A percentile compares a stretch with the other conserved stretches of the same genome.
Evolutionary conservation across 192 early-diverging fungal genomes (phyloP).

Genomic region (Oehlia diaphana): DNA sequence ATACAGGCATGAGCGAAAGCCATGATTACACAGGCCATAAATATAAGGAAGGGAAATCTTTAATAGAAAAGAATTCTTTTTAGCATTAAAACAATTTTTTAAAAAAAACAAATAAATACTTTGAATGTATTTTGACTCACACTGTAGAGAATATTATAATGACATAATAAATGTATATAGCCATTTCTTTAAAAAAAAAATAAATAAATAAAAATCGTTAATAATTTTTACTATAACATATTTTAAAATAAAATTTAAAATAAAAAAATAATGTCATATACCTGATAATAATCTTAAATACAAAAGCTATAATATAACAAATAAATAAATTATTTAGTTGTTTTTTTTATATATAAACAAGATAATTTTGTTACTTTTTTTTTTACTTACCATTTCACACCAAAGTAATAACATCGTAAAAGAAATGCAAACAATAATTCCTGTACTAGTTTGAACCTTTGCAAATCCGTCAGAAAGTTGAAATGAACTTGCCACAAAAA

Average conservation of each 20-base stretch:
- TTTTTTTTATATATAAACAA: no score
- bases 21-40: neutral
- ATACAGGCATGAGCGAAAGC: neutral
- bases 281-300: neutral
- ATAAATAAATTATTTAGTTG: neutral
- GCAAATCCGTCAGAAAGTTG: neutral
- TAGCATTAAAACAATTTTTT: neutral
- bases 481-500: neutral
- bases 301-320: neutral
- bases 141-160: neutral
- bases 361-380: no score
- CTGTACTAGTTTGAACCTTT: neutral
- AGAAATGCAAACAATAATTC: neutral
- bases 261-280: neutral
- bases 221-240: neutral
- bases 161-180: neutral
- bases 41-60: neutral
- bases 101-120: neutral
- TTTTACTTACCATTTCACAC: neutral
- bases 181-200: neutral
- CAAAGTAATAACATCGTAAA: neutral
- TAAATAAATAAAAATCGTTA: neutral
- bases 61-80: neutral
- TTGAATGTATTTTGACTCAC: neutral
- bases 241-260: neutral